Evolutionary conservation across 345 rosid species (phyloP).

Genomic region (rapeseed (Brassica napus)): DNA sequence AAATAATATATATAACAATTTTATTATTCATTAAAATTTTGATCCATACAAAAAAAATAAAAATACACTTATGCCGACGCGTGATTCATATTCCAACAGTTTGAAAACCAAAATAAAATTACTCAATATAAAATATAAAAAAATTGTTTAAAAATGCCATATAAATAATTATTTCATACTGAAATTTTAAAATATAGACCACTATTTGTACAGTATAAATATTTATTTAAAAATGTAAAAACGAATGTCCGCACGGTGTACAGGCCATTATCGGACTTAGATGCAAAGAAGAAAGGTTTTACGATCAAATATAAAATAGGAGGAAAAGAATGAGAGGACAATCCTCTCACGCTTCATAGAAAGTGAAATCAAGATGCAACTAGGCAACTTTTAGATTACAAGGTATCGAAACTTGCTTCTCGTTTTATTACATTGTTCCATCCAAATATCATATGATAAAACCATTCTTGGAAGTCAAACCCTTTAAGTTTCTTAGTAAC

Average conservation of each 20-base stretch:
- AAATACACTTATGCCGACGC: no score
- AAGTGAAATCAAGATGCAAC: constrained; percentile 29
- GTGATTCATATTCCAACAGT: no score
- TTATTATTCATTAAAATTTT: no score
- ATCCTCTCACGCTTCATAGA: constrained; percentile 94
- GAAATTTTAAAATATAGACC: no score
- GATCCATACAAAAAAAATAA: no score
- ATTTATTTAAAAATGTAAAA: no score
- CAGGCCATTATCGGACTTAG: constrained; percentile 58
- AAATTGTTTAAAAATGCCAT: no score
- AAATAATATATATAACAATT: no score
- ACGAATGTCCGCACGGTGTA: constrained; percentile 23
- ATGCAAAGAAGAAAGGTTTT: constrained; percentile 78
- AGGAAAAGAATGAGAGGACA: constrained; percentile 91
- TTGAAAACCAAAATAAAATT: no score
- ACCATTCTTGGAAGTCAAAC: neutral
- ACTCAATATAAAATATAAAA: no score
- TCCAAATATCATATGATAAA: neutral
- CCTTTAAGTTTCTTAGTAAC: neutral
- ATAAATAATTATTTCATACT: no score
- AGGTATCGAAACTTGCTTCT: neutral
- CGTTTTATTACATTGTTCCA: constrained; percentile 1
- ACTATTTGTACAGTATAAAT: no score
- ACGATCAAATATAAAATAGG: constrained; percentile 79
- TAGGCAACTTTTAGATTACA: constrained; percentile 44